A percentile compares a stretch with the other conserved stretches of the same genome.
phyloP scores from a whole-genome alignment of 1,139 yeast genomes.

The Zhuliangozyma blackwelliae region DNA sequence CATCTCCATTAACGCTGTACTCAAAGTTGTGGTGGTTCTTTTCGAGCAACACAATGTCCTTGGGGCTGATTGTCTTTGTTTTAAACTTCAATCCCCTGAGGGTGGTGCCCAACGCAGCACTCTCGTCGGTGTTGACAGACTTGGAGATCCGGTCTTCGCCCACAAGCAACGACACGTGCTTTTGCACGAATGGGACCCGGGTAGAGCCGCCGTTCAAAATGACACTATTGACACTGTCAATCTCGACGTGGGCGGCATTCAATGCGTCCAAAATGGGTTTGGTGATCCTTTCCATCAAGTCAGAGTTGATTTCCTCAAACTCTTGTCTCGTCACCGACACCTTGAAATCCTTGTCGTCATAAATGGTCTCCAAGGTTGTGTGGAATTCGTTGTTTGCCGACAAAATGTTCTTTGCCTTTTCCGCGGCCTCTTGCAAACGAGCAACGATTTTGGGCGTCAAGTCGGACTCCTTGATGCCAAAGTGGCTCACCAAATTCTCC shows the following conservation, averaged over 20 bases:
- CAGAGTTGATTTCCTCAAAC: slow-evolving; percentile 58
- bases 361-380: slow-evolving; percentile 66
- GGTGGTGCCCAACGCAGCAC: slow-evolving; percentile 88
- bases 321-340: slow-evolving; percentile 66
- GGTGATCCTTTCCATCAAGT: slow-evolving; percentile 41
- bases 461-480: slow-evolving; percentile 30
- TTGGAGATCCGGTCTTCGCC: slow-evolving; percentile 63
- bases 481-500: slow-evolving; percentile 49
- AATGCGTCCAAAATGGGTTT: slow-evolving; percentile 58
- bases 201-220: slow-evolving; percentile 89
- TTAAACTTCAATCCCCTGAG: slow-evolving; percentile 63
- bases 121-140: slow-evolving; percentile 93
- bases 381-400: slow-evolving; percentile 82
- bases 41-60: slow-evolving; percentile 60
- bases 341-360: slow-evolving; percentile 70
- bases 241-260: slow-evolving; percentile 21
- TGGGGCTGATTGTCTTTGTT: slow-evolving; percentile 51
- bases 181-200: slow-evolving; percentile 84
- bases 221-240: slow-evolving; percentile 55
- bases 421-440: slow-evolving; percentile 76
- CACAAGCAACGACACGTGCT: slow-evolving; percentile 47
- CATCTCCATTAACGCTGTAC: slow-evolving; percentile 27
- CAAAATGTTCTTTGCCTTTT: slow-evolving; percentile 77
- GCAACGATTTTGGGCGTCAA: slow-evolving; percentile 58
- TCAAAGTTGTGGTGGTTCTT: slow-evolving; percentile 40